These are phyloP conservation scores for Diplodia corticola DNA, from an alignment of 2,329 filamentous ascomycete genomes.

Conservation along the genomic window DNA sequence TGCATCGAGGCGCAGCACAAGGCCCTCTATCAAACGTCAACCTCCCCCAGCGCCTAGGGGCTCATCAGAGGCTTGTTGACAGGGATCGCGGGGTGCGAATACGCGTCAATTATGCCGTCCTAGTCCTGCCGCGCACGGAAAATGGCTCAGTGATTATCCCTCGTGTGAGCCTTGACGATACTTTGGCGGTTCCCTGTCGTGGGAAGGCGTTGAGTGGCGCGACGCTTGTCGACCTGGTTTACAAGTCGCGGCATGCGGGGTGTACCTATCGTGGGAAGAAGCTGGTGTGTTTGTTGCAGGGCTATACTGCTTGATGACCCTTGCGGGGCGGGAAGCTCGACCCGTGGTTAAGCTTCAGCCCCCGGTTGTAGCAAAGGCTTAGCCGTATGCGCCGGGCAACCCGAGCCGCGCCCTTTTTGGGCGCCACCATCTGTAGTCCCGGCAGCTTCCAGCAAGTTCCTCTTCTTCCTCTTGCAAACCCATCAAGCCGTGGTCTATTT, in stretches of 20 bases:
- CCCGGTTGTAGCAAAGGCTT: neutral
- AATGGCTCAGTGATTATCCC: neutral
- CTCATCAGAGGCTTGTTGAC: neutral
- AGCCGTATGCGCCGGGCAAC: neutral
- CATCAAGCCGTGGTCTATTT: neutral
- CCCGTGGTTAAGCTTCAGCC: neutral
- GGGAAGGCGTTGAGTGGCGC: too few species aligned
- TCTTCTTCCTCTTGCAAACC: neutral
- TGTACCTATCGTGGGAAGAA: neutral
- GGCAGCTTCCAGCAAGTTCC: neutral
- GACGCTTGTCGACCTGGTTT: too few species aligned
- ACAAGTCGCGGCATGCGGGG: neutral
- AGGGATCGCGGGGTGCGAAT: neutral
- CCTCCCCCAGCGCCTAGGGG: neutral
- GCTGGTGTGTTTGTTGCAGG: neutral
- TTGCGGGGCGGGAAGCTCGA: neutral
- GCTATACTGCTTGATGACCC: too few species aligned
- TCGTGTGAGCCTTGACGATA: neutral
- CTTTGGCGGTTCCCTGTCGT: too few species aligned
- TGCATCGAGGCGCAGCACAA: too few species aligned
- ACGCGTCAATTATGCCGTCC: neutral
- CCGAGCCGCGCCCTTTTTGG: neutral
- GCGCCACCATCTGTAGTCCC: neutral
- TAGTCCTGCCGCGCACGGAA: neutral
- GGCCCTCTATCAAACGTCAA: neutral